Evolutionary conservation across 2,329 filamentous ascomycete genomes (phyloP), one percentile per base, ranked within the genome.

Genomic region (Paraphaeosphaeria sporulosa): DNA sequence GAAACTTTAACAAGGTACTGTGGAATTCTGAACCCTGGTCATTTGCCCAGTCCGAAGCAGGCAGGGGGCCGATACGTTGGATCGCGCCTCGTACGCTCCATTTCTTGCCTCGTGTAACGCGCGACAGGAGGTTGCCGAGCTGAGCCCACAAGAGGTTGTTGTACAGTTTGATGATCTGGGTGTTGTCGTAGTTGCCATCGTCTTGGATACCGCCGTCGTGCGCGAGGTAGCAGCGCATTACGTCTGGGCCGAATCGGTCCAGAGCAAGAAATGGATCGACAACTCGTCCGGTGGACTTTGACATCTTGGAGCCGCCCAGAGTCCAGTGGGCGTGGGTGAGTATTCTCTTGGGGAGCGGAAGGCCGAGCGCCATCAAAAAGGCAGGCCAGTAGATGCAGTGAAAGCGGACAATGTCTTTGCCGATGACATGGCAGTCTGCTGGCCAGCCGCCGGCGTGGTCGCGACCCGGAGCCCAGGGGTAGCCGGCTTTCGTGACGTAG

Each of bases 371-470:
- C 85, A 99, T 90, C 17, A 99, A 87, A 68, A 99, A 90, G 3
- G 95, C 95, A 0, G 95, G 95, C 95, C 96, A 99, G 82, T 99
- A 99, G 50, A 99, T 89, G 77, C 92, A 94, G 76, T 99, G 96
- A 78, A 99, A 99, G 19, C 84, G 90, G 59, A 96, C 84, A 66
- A 99, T 99, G 76, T 99, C 95, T 79, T 99, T 99, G 51, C 95
- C 95, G 57, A 99, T 90, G 27, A 99, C 88, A 48, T 99, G 95
- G 19, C 95, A 85, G 76, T 99, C 89, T 9, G 93, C 92, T 4
- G 95, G 95, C 94, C 95, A 99, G 25, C 91, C 88, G 52, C 85
- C 85, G 21, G 80, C 81, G 15, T 82, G 76, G 61, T 90, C 87
- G 4, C 84, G 80, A 1, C 88, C 88, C 0, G 91, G 89, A 0